Evolutionary conservation across 2,329 filamentous ascomycete species (phyloP), one percentile per base, ranked within the genome.

Genomic region (Aspergillus jensenii): DNA sequence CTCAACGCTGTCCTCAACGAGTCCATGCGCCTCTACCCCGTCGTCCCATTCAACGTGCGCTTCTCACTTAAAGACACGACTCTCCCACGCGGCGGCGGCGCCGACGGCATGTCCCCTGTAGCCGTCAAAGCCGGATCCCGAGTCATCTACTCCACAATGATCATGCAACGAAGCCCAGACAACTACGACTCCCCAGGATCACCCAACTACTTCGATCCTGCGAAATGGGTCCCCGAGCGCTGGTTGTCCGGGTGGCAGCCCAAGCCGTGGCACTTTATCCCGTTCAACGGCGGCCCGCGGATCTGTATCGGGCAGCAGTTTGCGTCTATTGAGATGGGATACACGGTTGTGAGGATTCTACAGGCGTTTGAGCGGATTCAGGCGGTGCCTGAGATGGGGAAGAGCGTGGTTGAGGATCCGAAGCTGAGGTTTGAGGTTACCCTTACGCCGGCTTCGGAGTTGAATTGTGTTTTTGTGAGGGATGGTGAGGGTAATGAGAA

Each of bases 1-100:
- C 84, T 95, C 15, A 80, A 76, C 47, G 76, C 87, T 66, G 77
- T 89, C 50, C 82, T 96, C 66, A 89, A 90, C 76, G 91, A 96
- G 76, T 90, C 86, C 0, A 82, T 93, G 59, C 87, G 91, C 14
- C 75, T 93, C 11, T 91, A 93, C 73, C 90, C 90, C 0, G 82
- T 85, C 14, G 89, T 95, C 1, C 90, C 91, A 1, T 90, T 89
- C 79, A 95, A 95, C 75, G 83, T 91, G 52, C 87, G 91, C 61
- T 78, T 87, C 33, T 84, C 90, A 12, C 81, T 91, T 12, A 81
- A 80, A 58, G 88, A 93, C 76, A 93, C 90, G 2, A 90, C 86
- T 0, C 82, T 96, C 2, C 91, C 91, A 0, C 78, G 80, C 17
- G 91, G 82, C n/a, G 82, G 81, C 17, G 82, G 82, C 0, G 69